Conservation (phyloP, 176 grass and related monocot genomes). For the Zizania latifolia region DNA sequence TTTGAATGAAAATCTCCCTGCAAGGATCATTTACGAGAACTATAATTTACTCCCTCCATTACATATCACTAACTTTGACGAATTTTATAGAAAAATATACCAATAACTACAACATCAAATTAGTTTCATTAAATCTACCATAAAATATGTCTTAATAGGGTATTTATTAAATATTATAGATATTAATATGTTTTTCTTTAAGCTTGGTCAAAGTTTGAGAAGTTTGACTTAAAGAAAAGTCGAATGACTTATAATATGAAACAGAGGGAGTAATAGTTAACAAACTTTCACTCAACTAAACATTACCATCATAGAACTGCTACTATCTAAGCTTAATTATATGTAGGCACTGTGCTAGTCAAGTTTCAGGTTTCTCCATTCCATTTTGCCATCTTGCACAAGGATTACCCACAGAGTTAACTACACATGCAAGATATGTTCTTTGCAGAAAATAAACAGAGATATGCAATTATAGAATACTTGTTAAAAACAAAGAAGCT, state of each 20-base stretch:
- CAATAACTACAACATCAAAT: too few relatives aligned
- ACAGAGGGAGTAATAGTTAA: not conserved
- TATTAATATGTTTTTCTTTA: too few relatives aligned
- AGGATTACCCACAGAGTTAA: not conserved
- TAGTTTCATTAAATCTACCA: too few relatives aligned
- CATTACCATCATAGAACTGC: not conserved
- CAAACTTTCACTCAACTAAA: not conserved
- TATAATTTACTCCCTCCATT: too few relatives aligned
- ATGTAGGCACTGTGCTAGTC: not conserved
- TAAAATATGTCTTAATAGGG: too few relatives aligned
- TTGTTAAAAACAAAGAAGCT: not conserved
- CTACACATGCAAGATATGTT: not conserved
- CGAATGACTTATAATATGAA: too few relatives aligned
- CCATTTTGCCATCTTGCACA: not conserved
- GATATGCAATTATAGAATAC: not conserved
- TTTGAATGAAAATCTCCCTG: constrained; percentile 30
- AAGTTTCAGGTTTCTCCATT: not conserved
- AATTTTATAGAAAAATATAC: too few relatives aligned
- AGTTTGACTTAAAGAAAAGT: too few relatives aligned
- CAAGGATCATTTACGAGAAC: not conserved
- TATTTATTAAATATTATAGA: too few relatives aligned
- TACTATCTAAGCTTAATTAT: not conserved
- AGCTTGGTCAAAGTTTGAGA: too few relatives aligned
- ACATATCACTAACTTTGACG: too few relatives aligned
- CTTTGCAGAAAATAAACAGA: not conserved